phyloP scores from a whole-genome alignment of 352 stramenopile species.

The Pythium utonaiense region DNA sequence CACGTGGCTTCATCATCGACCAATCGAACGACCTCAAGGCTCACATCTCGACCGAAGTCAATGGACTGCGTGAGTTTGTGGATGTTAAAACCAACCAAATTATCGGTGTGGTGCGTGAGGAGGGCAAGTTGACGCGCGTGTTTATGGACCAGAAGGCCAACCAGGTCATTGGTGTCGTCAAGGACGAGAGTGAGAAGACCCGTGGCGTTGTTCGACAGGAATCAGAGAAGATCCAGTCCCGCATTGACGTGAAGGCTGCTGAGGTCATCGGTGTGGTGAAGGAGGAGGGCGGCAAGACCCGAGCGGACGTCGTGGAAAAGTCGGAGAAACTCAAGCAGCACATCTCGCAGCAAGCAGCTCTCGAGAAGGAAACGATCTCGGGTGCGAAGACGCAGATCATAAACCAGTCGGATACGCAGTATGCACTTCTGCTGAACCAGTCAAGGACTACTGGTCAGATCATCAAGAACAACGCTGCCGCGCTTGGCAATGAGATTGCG shows the following conservation, averaged over 20 bases:
- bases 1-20: neutral
- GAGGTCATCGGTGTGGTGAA: slow-evolving; percentile 5
- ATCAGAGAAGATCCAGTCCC: slow-evolving; percentile 1
- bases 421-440: no score
- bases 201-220: neutral
- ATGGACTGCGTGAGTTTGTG: neutral
- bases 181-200: neutral
- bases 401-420: no score
- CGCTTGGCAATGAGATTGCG: no score
- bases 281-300: neutral
- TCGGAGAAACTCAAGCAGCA: neutral
- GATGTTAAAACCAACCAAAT: slow-evolving; percentile 6
- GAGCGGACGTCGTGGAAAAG: neutral
- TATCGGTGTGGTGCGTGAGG: slow-evolving; percentile 2
- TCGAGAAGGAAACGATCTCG: no score
- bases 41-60: slow-evolving; percentile 1
- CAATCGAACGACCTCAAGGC: slow-evolving; percentile 3
- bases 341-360: neutral
- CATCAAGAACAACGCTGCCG: no score
- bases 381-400: no score
- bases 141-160: neutral
- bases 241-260: slow-evolving; percentile 3
- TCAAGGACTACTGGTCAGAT: no score
- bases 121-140: neutral
- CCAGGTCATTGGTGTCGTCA: neutral